Evolutionary conservation across 768 basidiomycete genomes (phyloP).

Genomic region (Rhodosporidiobolus sp.): DNA sequence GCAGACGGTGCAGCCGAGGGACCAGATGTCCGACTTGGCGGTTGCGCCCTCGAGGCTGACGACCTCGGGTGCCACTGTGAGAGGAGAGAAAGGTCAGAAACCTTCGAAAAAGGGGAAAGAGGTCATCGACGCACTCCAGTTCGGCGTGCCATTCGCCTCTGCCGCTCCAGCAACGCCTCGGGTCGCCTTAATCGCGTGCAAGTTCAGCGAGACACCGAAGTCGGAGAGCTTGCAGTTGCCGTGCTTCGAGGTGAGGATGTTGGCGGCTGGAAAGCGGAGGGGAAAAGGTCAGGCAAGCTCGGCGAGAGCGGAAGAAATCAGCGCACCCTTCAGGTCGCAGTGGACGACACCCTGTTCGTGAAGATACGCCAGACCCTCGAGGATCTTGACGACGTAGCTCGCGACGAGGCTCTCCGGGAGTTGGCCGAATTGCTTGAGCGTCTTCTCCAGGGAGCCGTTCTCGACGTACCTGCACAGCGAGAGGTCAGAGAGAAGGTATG

Average conservation of each 20-base stretch:
- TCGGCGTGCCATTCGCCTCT: slow-evolving; percentile 72
- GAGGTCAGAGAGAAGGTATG: slow-evolving; percentile 34
- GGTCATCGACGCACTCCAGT: slow-evolving; percentile 65
- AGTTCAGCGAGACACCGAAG: slow-evolving; percentile 94
- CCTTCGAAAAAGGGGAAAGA: background rate
- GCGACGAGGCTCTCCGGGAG: slow-evolving; percentile 89
- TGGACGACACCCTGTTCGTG: slow-evolving; percentile 80
- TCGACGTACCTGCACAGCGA: slow-evolving; percentile 71
- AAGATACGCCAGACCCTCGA: slow-evolving; percentile 91
- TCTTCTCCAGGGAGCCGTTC: slow-evolving; percentile 91
- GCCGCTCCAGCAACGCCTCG: slow-evolving; percentile 73
- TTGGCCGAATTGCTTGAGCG: slow-evolving; percentile 86
- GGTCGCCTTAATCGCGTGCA: slow-evolving; percentile 74
- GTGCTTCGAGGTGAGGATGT: slow-evolving; percentile 68
- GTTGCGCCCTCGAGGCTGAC: slow-evolving; percentile 92
- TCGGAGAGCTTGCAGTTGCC: slow-evolving; percentile 96
- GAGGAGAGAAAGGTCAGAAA: background rate
- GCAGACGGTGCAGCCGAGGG: slow-evolving; percentile 87
- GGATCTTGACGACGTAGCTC: slow-evolving; percentile 89
- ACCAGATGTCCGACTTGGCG: slow-evolving; percentile 94
- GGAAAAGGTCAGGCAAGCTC: no score
- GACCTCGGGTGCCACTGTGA: slow-evolving; percentile 85
- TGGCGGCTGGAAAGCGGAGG: slow-evolving; percentile 63
- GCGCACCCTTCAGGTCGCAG: slow-evolving; percentile 77
- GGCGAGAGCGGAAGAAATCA: no score